Conservation (phyloP, 2,329 filamentous ascomycete genomes). For the Sporothrix mexicana region DNA sequence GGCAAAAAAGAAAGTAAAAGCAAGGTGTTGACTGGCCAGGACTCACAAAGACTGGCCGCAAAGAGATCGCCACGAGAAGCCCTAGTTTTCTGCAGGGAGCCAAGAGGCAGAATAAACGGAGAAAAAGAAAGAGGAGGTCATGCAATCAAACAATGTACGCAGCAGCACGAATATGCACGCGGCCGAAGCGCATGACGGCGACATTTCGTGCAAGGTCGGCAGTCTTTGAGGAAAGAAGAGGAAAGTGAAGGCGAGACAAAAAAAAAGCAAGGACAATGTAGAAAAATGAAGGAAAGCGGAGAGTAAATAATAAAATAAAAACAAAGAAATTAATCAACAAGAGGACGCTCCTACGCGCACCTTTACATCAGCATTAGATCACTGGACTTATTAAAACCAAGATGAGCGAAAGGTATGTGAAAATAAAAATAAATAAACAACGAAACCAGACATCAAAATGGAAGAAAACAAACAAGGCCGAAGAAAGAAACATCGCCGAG, state of each 20-base stretch:
- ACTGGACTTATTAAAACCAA: background rate
- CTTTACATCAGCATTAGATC: background rate
- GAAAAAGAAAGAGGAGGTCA: background rate
- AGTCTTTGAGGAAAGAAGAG: background rate
- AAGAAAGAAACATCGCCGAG: background rate
- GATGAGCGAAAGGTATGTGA: background rate
- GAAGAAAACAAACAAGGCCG: background rate
- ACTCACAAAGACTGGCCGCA: background rate
- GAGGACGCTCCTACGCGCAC: background rate
- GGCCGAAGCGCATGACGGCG: background rate
- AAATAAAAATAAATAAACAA: background rate
- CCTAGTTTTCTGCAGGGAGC: background rate
- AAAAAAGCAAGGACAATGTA: too few relatives aligned
- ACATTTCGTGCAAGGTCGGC: background rate
- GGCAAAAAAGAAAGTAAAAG: background rate
- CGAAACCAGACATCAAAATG: background rate
- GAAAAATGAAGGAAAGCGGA: background rate
- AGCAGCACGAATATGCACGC: background rate
- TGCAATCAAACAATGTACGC: slow-evolving; percentile 18
- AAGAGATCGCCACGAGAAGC: slow-evolving; percentile 3
- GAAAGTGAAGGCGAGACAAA: background rate
- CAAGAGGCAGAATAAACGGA: background rate
- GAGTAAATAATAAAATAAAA: background rate
- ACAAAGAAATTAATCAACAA: background rate
- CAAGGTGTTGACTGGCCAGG: background rate